These are phyloP conservation scores for Phoma sp. DNA, from an alignment of 2,329 filamentous ascomycete species.

Conservation along the genomic window DNA sequence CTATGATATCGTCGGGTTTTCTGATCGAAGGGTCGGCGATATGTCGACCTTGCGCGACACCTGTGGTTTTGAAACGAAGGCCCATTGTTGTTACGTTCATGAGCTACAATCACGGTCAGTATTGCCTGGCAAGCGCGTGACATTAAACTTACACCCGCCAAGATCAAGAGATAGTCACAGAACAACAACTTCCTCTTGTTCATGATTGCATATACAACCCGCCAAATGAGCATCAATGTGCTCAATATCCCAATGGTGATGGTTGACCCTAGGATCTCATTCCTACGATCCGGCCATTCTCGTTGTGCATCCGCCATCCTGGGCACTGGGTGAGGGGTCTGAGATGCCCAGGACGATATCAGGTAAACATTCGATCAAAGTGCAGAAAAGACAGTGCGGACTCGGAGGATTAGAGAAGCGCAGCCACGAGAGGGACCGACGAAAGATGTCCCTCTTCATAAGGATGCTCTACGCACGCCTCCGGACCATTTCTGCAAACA, in stretches of 20 bases:
- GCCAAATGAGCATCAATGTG: conserved; percentile 27
- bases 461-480: background rate
- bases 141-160: conserved; percentile 24
- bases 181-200: conserved; percentile 29
- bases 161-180: conserved; percentile 31
- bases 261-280: conserved; percentile 24
- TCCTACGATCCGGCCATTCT: conserved; percentile 26
- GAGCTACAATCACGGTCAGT: conserved; percentile 12
- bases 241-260: conserved; percentile 24
- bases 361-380: conserved; percentile 4
- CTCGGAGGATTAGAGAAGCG: conserved; percentile 1
- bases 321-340: conserved; percentile 1
- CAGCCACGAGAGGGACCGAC: conserved; percentile 5
- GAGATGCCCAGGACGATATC: conserved; percentile 9
- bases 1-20: conserved; percentile 20
- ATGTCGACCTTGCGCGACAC: conserved; percentile 29
- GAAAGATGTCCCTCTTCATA: conserved; percentile 3
- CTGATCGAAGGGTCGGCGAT: conserved; percentile 31
- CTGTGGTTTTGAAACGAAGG: conserved; percentile 24
- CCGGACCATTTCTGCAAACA: background rate
- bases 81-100: conserved; percentile 25
- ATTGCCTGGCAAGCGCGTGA: background rate
- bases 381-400: conserved; percentile 2
- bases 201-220: conserved; percentile 26
- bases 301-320: conserved; percentile 19